phyloP scores from a whole-genome alignment of 1,139 yeast species.

The Protomyces arabidopsidicola region DNA sequence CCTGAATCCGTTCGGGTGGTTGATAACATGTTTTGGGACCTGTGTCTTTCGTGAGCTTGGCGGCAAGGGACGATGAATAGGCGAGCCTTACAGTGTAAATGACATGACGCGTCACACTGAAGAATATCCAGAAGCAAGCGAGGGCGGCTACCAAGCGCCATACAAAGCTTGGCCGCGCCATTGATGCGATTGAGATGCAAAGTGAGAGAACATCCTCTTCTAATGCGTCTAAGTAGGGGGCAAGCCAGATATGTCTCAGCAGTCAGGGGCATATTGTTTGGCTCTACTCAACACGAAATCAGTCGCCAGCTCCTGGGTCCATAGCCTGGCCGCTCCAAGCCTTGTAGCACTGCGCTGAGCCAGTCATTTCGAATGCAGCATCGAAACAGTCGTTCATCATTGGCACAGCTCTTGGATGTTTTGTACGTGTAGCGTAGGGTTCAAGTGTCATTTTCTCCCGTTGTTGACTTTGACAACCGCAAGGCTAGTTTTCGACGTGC shows the following conservation, averaged over 20 bases:
- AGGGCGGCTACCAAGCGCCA: background rate
- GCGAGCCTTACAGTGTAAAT: background rate
- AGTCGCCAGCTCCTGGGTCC: too few relatives aligned
- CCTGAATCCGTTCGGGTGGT: background rate
- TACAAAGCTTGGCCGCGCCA: background rate
- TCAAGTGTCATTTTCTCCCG: too few relatives aligned
- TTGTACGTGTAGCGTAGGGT: too few relatives aligned
- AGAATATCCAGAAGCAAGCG: background rate
- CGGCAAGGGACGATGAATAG: background rate
- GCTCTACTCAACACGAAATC: too few relatives aligned
- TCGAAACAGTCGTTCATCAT: too few relatives aligned
- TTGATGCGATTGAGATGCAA: background rate
- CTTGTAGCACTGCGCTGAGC: too few relatives aligned
- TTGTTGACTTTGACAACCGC: too few relatives aligned
- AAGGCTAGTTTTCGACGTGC: too few relatives aligned
- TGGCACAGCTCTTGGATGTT: too few relatives aligned
- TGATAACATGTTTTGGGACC: background rate
- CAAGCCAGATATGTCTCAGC: background rate
- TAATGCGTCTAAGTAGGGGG: too few relatives aligned
- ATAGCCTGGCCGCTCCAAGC: too few relatives aligned
- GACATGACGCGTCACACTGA: background rate
- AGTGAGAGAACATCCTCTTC: background rate
- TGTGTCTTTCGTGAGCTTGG: background rate
- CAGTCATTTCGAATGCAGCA: too few relatives aligned
- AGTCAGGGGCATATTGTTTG: background rate